Percentiles rank a stretch among this genome's conserved stretches.
Evolutionary conservation across 148 eudicot genomes (phyloP).

Genomic region (Silene latifolia): DNA sequence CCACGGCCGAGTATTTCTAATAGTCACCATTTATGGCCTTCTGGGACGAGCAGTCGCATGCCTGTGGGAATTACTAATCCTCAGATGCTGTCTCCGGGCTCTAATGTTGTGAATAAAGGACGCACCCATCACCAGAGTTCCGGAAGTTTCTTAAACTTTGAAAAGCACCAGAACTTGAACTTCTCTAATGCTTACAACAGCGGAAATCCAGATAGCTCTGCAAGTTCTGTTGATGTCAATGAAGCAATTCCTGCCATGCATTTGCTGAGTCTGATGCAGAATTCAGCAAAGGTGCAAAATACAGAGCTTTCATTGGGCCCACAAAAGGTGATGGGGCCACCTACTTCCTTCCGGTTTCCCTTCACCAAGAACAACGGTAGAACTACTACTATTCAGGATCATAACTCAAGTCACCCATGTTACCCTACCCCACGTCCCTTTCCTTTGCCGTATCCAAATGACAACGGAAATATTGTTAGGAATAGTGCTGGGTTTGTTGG

Average conservation of each 20-base stretch:
- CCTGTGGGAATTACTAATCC: constrained; percentile 28
- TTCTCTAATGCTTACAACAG: constrained; percentile 23
- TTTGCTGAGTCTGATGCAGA: constrained; percentile 64
- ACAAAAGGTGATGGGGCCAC: constrained; percentile 17
- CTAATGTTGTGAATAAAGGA: constrained; percentile 25
- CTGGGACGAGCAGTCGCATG: constrained; percentile 26
- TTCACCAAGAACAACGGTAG: constrained; percentile 29
- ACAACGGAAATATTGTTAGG: constrained; percentile 16
- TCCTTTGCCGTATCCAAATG: constrained; percentile 26
- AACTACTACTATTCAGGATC: not conserved
- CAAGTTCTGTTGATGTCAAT: constrained; percentile 42
- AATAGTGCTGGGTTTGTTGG: constrained; percentile 24
- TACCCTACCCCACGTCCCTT: constrained; percentile 25
- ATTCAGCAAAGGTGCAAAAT: constrained; percentile 34
- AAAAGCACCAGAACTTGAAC: constrained; percentile 29
- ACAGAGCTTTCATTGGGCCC: constrained; percentile 23
- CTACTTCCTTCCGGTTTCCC: constrained; percentile 30
- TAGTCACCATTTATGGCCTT: constrained; percentile 26
- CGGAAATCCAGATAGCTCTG: constrained; percentile 17
- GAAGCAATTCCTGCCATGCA: constrained; percentile 80
- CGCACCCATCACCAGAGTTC: constrained; percentile 27
- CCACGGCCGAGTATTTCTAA: constrained; percentile 21
- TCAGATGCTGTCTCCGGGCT: constrained; percentile 21
- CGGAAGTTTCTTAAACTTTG: constrained; percentile 30
- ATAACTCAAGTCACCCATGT: constrained; percentile 25